Evolutionary conservation across 2,329 filamentous ascomycete species (phyloP), one percentile per base, ranked within the genome.

Genomic region (Pezicula radicicola): DNA sequence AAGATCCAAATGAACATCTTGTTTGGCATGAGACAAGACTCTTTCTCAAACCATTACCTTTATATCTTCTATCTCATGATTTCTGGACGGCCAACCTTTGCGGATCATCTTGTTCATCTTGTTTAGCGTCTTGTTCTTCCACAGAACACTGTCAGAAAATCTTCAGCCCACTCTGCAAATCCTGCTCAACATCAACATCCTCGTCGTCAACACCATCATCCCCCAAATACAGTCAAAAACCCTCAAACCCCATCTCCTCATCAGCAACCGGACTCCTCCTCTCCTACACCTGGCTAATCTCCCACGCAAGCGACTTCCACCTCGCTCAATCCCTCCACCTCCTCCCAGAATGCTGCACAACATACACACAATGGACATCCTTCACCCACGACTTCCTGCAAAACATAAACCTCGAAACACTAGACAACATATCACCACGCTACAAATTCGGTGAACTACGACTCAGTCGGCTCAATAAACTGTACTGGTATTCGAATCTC

Each of bases 381-480:
- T 61, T 70, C 15, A 47, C 52, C 4, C n/a, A 33, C n/a, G 52
- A 58, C 3, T 54, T 60, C 41, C 39, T 55, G 25, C 15, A 53
- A 30, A 33, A 52, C 33, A 46, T 58, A 13, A 50, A 57, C 42
- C 46, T 53, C 35, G 47, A 52, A 28, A 47, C 62, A 21, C 16
- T 65, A 30, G 36, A 50, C 10, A 52, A 51, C 1, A 48, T 68
- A 27, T 59, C 63, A 19, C 28, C 18, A 6, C 63, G 68, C 13
- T 72, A 63, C 52, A 49, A 46, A 4, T 71, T 63, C 50, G 68
- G 68, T 13, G 68, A 72, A 51, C 57, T 72, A 9, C 60, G 69
- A 3, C 60, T 70, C 1, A 53, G 55, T 5, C 54, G 66, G 6
- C 49, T 72, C 10, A 69, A 71, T 37, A 49, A 44, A 30, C 55